A percentile compares a stretch with the other conserved stretches of the same genome.
phyloP scores from a whole-genome alignment of 495 filamentous ascomycete species.

The Neurospora hispaniola region DNA sequence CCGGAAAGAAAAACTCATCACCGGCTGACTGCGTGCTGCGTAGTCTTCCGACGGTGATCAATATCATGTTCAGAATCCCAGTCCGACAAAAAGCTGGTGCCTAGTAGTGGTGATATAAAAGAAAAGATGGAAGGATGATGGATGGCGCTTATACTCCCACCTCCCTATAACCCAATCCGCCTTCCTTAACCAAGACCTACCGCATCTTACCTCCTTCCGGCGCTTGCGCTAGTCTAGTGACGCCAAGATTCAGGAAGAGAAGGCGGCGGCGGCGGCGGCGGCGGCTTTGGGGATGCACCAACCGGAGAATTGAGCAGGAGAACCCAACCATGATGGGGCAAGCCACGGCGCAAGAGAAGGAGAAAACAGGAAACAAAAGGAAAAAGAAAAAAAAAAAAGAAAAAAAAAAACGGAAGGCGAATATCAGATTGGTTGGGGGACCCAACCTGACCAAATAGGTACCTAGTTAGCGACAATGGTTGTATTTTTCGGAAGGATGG shows the following conservation, averaged over 20 bases:
- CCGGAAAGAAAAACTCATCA: not conserved
- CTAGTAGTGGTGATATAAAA: not conserved
- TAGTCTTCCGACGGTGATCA: not conserved
- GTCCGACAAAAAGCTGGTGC: not conserved
- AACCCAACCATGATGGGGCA: not conserved
- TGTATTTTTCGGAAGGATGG: not conserved
- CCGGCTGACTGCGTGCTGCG: not conserved
- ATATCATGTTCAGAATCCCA: not conserved
- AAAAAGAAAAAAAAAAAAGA: too few species aligned
- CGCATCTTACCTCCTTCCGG: not conserved
- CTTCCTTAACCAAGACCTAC: not conserved
- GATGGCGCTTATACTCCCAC: not conserved
- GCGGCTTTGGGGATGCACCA: not conserved
- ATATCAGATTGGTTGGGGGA: not conserved
- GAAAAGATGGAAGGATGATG: not conserved
- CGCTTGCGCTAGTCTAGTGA: not conserved
- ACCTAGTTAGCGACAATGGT: not conserved
- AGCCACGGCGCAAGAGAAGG: not conserved
- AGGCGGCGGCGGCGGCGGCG: not conserved
- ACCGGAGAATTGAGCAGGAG: not conserved
- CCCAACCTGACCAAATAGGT: not conserved
- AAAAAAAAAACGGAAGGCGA: not conserved
- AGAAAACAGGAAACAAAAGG: not conserved
- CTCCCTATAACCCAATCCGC: not conserved
- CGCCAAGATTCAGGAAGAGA: not conserved